A percentile compares a stretch with the other conserved stretches of the same genome.
Conservation (phyloP, 2,329 filamentous ascomycete genomes). For the Neonectria hederae region DNA sequence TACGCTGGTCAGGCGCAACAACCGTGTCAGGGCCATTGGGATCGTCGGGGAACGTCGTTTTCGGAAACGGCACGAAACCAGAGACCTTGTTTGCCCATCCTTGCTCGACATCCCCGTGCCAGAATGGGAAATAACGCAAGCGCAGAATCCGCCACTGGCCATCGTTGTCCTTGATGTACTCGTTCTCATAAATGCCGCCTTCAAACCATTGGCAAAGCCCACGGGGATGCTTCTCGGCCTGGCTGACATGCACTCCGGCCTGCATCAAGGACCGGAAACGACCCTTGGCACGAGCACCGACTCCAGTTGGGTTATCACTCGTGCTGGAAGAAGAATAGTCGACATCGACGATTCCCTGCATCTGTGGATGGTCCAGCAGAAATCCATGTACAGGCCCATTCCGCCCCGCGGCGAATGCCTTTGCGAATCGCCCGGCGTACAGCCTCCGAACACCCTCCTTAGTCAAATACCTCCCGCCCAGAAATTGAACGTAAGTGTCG, state of each 20-base stretch:
- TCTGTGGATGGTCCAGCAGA: constrained; percentile 16
- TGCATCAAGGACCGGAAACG: constrained; percentile 22
- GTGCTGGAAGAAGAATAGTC: not conserved
- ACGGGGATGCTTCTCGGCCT: constrained; percentile 15
- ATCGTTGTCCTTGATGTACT: constrained; percentile 20
- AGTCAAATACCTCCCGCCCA: constrained; percentile 8
- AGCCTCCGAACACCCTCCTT: constrained; percentile 14
- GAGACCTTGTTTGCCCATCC: constrained; percentile 20
- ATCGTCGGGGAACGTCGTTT: constrained; percentile 10
- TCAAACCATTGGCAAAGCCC: constrained; percentile 22
- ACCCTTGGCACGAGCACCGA: constrained; percentile 9
- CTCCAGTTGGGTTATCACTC: not conserved
- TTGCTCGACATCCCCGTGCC: constrained; percentile 20
- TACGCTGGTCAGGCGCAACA: not conserved
- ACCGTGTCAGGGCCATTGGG: constrained; percentile 3
- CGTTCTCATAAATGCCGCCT: constrained; percentile 26
- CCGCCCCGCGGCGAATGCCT: not conserved
- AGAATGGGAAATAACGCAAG: constrained; percentile 23
- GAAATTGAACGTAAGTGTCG: constrained; percentile 16
- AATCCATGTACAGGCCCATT: constrained; percentile 19
- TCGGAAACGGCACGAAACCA: constrained; percentile 20
- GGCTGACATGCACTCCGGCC: constrained; percentile 17
- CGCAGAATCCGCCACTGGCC: constrained; percentile 13
- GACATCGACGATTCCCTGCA: constrained; percentile 20
- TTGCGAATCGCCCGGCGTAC: constrained; percentile 13